These are phyloP conservation scores for Mycena amicta DNA, from an alignment of 768 basidiomycete genomes.

Conservation along the genomic window DNA sequence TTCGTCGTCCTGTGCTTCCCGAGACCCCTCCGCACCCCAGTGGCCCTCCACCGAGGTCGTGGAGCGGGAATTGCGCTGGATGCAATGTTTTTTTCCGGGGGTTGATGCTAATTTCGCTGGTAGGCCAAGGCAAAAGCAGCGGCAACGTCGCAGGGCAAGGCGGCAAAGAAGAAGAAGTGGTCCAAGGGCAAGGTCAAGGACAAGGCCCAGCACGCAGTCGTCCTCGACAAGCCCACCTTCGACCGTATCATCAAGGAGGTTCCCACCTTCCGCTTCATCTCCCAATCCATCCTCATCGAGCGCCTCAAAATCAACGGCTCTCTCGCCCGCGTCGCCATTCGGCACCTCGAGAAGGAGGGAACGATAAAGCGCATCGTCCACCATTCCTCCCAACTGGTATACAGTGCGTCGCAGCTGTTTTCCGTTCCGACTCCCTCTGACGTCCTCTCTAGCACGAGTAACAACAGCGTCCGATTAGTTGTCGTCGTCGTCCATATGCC, in stretches of 20 bases:
- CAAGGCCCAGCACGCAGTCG: slow-evolving; percentile 96
- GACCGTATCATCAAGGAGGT: slow-evolving; percentile 98
- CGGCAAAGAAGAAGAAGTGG: slow-evolving; percentile 99
- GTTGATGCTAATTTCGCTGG: background rate
- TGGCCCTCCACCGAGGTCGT: too few relatives aligned
- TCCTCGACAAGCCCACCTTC: slow-evolving; percentile 89
- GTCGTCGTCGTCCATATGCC: slow-evolving; percentile 36
- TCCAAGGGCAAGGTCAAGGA: slow-evolving; percentile 99
- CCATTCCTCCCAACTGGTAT: slow-evolving; percentile 91
- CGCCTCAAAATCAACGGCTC: slow-evolving; percentile 96
- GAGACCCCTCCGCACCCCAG: too few relatives aligned
- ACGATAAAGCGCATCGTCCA: slow-evolving; percentile 96
- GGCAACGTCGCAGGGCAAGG: slow-evolving; percentile 73
- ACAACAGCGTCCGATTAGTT: slow-evolving; percentile 51
- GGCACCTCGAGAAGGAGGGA: slow-evolving; percentile 90
- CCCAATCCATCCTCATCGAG: slow-evolving; percentile 97
- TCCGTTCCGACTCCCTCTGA: background rate
- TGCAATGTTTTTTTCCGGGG: too few relatives aligned
- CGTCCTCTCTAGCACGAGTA: slow-evolving; percentile 43
- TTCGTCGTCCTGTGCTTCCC: too few relatives aligned
- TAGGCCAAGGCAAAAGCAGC: slow-evolving; percentile 81
- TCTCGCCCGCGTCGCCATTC: slow-evolving; percentile 88
- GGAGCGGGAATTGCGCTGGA: too few relatives aligned
- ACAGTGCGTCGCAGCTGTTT: slow-evolving; percentile 68
- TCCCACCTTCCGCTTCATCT: slow-evolving; percentile 99